A percentile compares a stretch with the other conserved stretches of the same genome.
Evolutionary conservation across 2,329 filamentous ascomycete genomes (phyloP).

Genomic region (Fusarium odoratissimum): DNA sequence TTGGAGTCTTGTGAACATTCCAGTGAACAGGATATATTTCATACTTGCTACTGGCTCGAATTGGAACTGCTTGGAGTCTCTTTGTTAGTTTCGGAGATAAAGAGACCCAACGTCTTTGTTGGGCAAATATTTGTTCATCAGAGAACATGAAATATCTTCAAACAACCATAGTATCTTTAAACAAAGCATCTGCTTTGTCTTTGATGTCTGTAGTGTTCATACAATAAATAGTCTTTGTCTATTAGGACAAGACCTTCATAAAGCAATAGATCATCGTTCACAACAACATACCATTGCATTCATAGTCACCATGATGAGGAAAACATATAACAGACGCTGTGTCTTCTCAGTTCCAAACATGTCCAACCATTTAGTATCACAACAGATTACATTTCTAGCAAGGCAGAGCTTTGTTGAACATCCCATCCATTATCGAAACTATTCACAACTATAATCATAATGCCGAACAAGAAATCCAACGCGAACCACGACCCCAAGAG

Average conservation of each 20-base stretch:
- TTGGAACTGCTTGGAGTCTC: neutral
- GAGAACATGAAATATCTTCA: neutral
- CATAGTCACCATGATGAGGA: neutral
- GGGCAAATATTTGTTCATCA: neutral
- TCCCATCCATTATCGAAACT: neutral
- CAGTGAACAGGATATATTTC: neutral
- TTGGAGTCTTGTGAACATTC: neutral
- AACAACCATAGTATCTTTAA: neutral
- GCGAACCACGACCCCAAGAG: neutral
- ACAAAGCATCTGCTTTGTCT: neutral
- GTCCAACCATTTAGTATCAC: neutral
- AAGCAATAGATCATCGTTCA: constrained; percentile 1
- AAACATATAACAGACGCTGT: constrained; percentile 9
- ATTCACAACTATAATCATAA: constrained; percentile 11
- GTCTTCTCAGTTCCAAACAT: neutral
- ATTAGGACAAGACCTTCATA: neutral
- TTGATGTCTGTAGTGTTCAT: neutral
- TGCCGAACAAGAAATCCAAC: constrained; percentile 5
- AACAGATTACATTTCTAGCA: neutral
- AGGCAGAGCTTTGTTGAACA: neutral
- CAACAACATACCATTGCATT: neutral
- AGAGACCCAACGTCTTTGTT: constrained; percentile 1
- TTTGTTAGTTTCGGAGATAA: neutral
- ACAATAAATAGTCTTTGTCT: constrained; percentile 1
- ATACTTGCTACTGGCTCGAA: neutral